Base-by-base conservation (phyloP, 2,329 filamentous ascomycete genomes). In the Cladophialophora exuberans region DNA sequence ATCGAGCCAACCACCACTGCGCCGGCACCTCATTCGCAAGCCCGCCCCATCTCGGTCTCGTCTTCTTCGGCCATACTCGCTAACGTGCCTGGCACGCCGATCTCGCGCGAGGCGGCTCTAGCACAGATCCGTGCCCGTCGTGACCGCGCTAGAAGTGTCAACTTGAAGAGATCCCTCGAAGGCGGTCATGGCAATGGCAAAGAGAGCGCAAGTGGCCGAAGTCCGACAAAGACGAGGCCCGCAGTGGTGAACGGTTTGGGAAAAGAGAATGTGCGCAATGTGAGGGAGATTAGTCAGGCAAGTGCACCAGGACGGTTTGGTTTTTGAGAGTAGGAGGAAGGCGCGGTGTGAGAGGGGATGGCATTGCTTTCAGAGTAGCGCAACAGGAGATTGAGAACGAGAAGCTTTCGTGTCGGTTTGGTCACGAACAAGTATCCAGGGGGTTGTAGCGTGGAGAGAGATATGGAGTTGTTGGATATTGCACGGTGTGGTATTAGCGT, bases 91-190 rank as follows among this genome's bases (percentile, higher is more conserved):
- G 71, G 73, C n/a, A 74, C 72, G 1, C 75, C 76, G 3, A 70
- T 78, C 49, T 73, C 69, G 45, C 72, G 76, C 17, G 76, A 79
- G 66, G 71, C 76, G 56, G 76, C 76, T 1, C 67, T 79, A 1
- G 76, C 77, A 6, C 75, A 78, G 59, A 79, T 79, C 36, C 66
- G 75, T 53, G 76, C 75, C n/a, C 67, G 76, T 42, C 69, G 76
- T 50, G 74, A 72, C 11, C 69, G 75, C 45, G 72, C 76, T n/a
- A 71, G 72, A 56, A 75, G 68, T 49, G 69, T 69, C 31, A 62
- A 66, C 55, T 70, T 75, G 54, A 62, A 62, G 33, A 23, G 41
- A 20, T 53, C 55, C 4, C 11, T 51, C 9, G 53, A 54, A 30
- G 38, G 48, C 17, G 42, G 31, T 22, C 41, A 41, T 28, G 33